Base-by-base conservation (phyloP, 23 red algal genomes). In the Gracilaria gracilis region DNA sequence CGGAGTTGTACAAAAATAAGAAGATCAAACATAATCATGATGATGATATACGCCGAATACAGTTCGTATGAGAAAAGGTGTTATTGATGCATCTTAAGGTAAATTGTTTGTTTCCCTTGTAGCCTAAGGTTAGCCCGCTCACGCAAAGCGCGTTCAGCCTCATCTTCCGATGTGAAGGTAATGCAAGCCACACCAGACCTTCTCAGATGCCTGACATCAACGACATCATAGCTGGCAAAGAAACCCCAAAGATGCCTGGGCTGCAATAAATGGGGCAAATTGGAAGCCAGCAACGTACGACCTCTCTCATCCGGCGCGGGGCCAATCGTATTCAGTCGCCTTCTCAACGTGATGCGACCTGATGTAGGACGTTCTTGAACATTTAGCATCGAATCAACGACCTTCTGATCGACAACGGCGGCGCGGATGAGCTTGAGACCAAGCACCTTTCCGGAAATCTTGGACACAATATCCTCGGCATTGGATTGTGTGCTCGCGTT, bases 341-440 rank as follows among this genome's bases (percentile, higher is more conserved):
- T 70, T 36, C 89, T 31, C 25, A 90, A 47, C 7, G 87, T 69
- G 65, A 46, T 81, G 28, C 84, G 64, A 24, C 32, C 25, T 0
- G n/a, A 13, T 46, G 14, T 50, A 0, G 21, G 5, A 9, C 73
- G 39, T 25, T 83, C 39, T 27, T 79, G 78, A 44, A 19, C 33
- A 31, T 55, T 61, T 14, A 92, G 66, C 78, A 92, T 75, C 19
- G 57, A 64, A 59, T 84, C 50, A 61, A 64, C 78, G 24, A 92
- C 57, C 46, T 76, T 69, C 61, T 83, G 38, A 76, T 92, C 89
- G 59, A 92, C 79, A 8, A 79, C 29, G 4, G 89, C 78, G 27
- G 89, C 89, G 46, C 89, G 79, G 48, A 84, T 78, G 47, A 92
- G 67, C 53, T 92, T 92, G 29, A 92, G 31, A 29, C 89, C 89